These are phyloP conservation scores for Fusarium praegraminearum DNA, from an alignment of 2,329 filamentous ascomycete genomes.

Conservation along the genomic window DNA sequence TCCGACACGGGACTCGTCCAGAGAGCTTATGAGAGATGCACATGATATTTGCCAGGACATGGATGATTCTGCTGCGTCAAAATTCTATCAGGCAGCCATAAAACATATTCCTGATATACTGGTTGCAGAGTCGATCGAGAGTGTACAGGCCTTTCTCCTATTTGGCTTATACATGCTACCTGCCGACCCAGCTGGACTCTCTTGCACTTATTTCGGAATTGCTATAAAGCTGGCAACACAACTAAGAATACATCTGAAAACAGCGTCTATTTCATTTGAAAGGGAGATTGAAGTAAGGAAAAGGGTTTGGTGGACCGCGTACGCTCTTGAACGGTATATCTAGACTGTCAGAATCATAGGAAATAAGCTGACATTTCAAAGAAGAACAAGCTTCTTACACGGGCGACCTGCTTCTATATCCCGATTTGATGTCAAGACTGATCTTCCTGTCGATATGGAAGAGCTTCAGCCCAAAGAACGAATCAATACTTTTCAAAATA, in stretches of 20 bases:
- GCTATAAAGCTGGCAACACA: conserved; percentile 39
- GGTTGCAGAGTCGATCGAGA: conserved; percentile 30
- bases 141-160: conserved; percentile 39
- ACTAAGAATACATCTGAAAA: conserved; percentile 28
- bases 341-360: background rate
- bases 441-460: conserved; percentile 24
- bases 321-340: conserved; percentile 36
- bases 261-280: background rate
- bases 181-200: conserved; percentile 36
- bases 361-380: conserved; percentile 13
- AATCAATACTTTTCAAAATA: conserved; percentile 39
- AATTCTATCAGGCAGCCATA: conserved; percentile 34
- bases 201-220: conserved; percentile 43
- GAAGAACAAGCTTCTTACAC: conserved; percentile 38
- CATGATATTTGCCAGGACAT: conserved; percentile 27
- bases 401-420: conserved; percentile 39
- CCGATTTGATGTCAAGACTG: conserved; percentile 19
- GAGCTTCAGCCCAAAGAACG: conserved; percentile 29
- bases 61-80: conserved; percentile 29
- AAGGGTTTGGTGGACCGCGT: conserved; percentile 45
- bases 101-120: conserved; percentile 34
- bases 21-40: conserved; percentile 9
- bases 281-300: conserved; percentile 31
- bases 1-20: background rate
- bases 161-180: conserved; percentile 40